Evolutionary conservation across 2,329 filamentous ascomycete genomes (phyloP), one percentile per base, ranked within the genome.

Genomic region (Apiospora rasikravindrae): DNA sequence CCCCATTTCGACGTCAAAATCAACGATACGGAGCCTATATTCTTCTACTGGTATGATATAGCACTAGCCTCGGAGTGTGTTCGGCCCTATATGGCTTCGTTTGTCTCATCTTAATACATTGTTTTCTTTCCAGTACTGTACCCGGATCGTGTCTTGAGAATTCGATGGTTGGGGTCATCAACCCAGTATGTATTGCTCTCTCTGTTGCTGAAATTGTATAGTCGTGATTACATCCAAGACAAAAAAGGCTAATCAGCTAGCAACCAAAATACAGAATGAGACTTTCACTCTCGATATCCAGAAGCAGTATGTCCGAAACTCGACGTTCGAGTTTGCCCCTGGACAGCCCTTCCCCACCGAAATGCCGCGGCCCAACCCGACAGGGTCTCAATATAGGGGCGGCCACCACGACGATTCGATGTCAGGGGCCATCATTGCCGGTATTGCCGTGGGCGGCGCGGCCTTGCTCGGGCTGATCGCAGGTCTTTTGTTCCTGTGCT

Each of bases 1-100:
- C 57, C 57, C 3, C 57, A 64, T 40, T 64, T 64, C 57, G 57
- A 64, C 11, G 22, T 64, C 57, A 64, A 13, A 16, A 64, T 64
- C 57, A 64, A 64, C 19, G 57, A 64, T 64, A 64, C 57, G 2
- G 57, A 64, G 33, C 33, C 57, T n/a, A 40, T 64, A 4, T 64
- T 64, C 11, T 64, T 64, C 10, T 64, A 64, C 33, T 64, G 57
- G 57, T 64, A 64, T 24, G 57, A 14, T 33, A n/a, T 4, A 16
- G 16, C 33, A n/a, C 22, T 64, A 22, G 19, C n/a, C 8, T n/a
- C 19, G 14, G 33, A 40, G 16, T 37, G 2, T 11, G 40, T 16
- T 53, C 11, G n/a, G 3, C 8, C 8, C 8, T 57, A 16, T 57
- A 53, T 26, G 0, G 4, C 29, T 40, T 5, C 2, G 22, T 40